Evolutionary conservation across 2,329 filamentous ascomycete species (phyloP), one percentile per base, ranked within the genome.

Genomic region (Penicillium psychrosexuale): DNA sequence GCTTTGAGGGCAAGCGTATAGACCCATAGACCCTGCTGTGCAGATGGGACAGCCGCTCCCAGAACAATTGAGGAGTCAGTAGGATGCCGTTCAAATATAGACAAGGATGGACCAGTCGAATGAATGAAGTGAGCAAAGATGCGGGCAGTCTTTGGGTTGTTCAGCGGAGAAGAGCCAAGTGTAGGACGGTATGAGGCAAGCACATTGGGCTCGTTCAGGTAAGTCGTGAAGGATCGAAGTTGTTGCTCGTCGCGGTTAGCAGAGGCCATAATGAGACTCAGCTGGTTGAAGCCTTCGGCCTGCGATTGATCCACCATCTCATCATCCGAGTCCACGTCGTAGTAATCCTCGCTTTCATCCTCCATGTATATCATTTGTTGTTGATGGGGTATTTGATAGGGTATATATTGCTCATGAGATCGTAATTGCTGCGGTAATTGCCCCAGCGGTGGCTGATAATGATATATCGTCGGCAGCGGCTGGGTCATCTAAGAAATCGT

Each of bases 61-160:
- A 90, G 86, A 30, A 89, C 80, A 7, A 86, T 81, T 1, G 84
- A 82, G 1, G 89, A 82, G 66, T 93, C 90, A 52, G 86, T 82
- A 2, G 89, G 86, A 69, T 92, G 86, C 50, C 93, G 82, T 72
- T 97, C 92, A 69, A 90, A 96, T 28, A 96, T 82, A 1, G 92
- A 96, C 68, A 97, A 84, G 61, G 84, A 89, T 0, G 91, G 90
- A 0, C 88, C 92, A 2, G 91, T 96, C 7, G 94, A 88, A 62
- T 91, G 88, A 44, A 97, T 85, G 70, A 97, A 97, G 72, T 97
- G 91, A 71, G 88, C 88, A 70, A 97, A 97, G 7, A 96, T 86
- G 30, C 87, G 83, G 13, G 90, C 87, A 11, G 90, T 93, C 60
- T 88, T 86, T 3, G 85, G 82, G 61, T 97, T 91, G 62, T 86